These are phyloP conservation scores for Backusella morwellensis DNA, from an alignment of 192 early-diverging fungal species.

Conservation along the genomic window DNA sequence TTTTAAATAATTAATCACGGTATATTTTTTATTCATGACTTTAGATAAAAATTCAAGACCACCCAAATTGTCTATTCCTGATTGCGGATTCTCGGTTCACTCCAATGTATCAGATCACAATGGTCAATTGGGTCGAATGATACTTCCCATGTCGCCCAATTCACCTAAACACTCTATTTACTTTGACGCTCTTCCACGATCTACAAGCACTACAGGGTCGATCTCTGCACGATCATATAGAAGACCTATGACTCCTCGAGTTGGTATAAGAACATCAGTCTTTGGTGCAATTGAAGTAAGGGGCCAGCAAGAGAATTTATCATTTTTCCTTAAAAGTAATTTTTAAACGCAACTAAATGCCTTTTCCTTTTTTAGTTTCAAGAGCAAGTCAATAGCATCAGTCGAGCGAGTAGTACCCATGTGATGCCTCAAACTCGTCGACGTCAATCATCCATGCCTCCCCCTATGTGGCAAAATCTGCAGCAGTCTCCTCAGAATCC, in stretches of 20 bases:
- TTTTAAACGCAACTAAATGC: constrained; percentile 2
- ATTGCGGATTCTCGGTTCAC: neutral
- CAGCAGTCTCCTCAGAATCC: neutral
- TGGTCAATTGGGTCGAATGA: constrained; percentile 16
- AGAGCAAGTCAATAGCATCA: constrained; percentile 17
- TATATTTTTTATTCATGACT: neutral
- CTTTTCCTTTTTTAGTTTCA: constrained; percentile 21
- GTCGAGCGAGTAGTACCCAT: constrained; percentile 9
- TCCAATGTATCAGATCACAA: constrained; percentile 7
- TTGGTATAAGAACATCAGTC: constrained; percentile 45
- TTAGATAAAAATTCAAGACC: neutral
- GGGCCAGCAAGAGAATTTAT: neutral
- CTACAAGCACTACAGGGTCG: constrained; percentile 13
- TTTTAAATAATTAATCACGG: neutral
- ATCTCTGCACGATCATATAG: constrained; percentile 11
- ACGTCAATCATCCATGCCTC: constrained; percentile 10
- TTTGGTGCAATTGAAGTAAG: constrained; percentile 53
- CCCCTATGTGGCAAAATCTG: constrained; percentile 13
- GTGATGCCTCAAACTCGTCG: neutral
- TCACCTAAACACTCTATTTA: neutral
- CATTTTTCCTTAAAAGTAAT: neutral
- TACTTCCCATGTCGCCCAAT: constrained; percentile 25
- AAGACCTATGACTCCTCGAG: constrained; percentile 26
- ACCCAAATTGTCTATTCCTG: constrained; percentile 9
- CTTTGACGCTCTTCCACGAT: constrained; percentile 10